phyloP scores from a whole-genome alignment of 2,329 filamentous ascomycete genomes.

The Emericellopsis atlantica region DNA sequence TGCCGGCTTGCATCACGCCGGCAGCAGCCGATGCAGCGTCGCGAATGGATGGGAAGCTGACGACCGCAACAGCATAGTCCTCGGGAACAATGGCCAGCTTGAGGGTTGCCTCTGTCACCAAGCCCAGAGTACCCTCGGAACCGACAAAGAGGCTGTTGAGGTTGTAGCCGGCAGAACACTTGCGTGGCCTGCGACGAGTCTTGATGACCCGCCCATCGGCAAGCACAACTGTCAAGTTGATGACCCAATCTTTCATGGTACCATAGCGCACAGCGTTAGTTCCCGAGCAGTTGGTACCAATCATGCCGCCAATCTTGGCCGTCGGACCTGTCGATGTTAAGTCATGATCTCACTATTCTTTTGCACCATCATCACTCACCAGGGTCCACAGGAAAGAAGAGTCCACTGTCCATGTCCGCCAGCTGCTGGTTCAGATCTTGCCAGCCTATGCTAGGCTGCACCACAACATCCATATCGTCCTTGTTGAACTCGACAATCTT shows the following conservation, averaged over 20 bases:
- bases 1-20: slow-evolving; percentile 60
- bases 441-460: slow-evolving; percentile 88
- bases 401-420: slow-evolving; percentile 55
- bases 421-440: slow-evolving; percentile 69
- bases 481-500: slow-evolving; percentile 66
- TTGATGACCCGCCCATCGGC: slow-evolving; percentile 71
- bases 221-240: slow-evolving; percentile 70
- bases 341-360: background rate
- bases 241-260: slow-evolving; percentile 81
- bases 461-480: slow-evolving; percentile 84
- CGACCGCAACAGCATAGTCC: slow-evolving; percentile 65
- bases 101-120: slow-evolving; percentile 73
- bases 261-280: slow-evolving; percentile 74
- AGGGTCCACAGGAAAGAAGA: slow-evolving; percentile 88
- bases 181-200: slow-evolving; percentile 63
- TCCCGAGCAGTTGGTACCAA: slow-evolving; percentile 65
- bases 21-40: slow-evolving; percentile 65
- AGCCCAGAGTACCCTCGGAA: slow-evolving; percentile 67
- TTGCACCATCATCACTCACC: slow-evolving; percentile 26
- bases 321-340: slow-evolving; percentile 30
- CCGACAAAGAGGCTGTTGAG: slow-evolving; percentile 70
- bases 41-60: slow-evolving; percentile 65
- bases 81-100: slow-evolving; percentile 69
- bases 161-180: slow-evolving; percentile 75
- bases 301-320: slow-evolving; percentile 73